Conservation (phyloP, 1,284 basidiomycete species). For the Boletus mariae region DNA sequence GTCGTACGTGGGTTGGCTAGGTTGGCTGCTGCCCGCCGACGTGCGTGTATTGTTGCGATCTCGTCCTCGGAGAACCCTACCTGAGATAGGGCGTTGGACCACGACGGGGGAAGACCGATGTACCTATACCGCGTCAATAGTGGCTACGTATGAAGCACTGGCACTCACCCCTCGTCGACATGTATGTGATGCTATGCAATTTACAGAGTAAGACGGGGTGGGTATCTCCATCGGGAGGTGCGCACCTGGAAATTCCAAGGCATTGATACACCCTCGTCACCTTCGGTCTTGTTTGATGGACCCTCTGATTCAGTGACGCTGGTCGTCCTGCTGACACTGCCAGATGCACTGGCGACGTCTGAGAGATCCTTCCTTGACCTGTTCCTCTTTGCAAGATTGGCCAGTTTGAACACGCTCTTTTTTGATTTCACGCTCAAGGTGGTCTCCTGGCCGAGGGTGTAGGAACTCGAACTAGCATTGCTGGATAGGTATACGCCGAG, state of each 20-base stretch:
- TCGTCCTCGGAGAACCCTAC: constrained; percentile 66
- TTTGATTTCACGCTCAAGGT: constrained; percentile 16
- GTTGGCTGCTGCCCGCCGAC: constrained; percentile 42
- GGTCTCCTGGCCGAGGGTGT: constrained; percentile 10
- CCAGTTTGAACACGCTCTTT: constrained; percentile 29
- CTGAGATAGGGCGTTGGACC: constrained; percentile 56
- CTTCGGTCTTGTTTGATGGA: constrained; percentile 32
- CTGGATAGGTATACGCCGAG: constrained; percentile 17
- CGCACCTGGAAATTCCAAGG: constrained; percentile 76
- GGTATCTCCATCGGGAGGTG: background rate
- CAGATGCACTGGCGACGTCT: constrained; percentile 16
- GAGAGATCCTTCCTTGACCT: constrained; percentile 39
- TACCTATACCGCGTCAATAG: constrained; percentile 39
- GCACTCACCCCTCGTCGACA: constrained; percentile 66
- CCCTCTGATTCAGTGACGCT: constrained; percentile 16
- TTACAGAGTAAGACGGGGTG: constrained; percentile 1
- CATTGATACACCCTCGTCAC: constrained; percentile 60
- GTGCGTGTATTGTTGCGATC: constrained; percentile 56
- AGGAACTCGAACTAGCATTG: constrained; percentile 15
- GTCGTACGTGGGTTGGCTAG: constrained; percentile 34
- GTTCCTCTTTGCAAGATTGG: constrained; percentile 24
- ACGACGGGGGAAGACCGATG: constrained; percentile 67
- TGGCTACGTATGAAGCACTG: background rate
- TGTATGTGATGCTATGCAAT: constrained; percentile 65
- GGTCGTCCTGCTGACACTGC: constrained; percentile 5